Evolutionary conservation across 75 land plant species (phyloP), one percentile per base, ranked within the genome.

Genomic region (Selaginella moellendorffii): DNA sequence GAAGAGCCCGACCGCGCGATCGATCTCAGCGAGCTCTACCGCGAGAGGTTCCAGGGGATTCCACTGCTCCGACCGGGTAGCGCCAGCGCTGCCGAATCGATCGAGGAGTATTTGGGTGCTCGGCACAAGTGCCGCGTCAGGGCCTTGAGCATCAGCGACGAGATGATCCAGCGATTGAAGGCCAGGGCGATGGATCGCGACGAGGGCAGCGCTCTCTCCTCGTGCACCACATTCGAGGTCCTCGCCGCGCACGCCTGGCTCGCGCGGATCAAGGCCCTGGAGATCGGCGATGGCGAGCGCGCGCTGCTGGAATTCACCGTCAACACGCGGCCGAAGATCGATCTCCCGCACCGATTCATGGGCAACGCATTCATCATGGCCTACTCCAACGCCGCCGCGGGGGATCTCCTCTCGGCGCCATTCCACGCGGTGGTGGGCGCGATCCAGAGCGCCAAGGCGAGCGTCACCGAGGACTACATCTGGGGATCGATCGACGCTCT

Each of bases 351-450:
- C 59, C 5, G 24, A 19, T 56, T 9, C 59, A 56, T 56, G n/a
- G 59, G 59, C 59, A 56, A 56, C n/a, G 59, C 24, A 25, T 56
- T 56, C 24, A 56, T 56, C 59, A 56, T 56, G 21, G 59, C 59
- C 59, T 56, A 21, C 59, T 8, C 8, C 24, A 56, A 56, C 59
- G 8, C 17, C n/a, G 24, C n/a, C 2, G 59, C n/a, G 8, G 59
- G 25, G 24, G 59, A 56, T 2, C 21, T 56, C 59, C 24, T 56
- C 21, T 5, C 8, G 8, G 19, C 59, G 8, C 59, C 59, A 21
- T 56, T 56, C 24, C 59, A 56, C 24, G 9, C 5, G 17, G 24
- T 56, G 19, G 59, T 56, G 59, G n/a, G n/a, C 8, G 2, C 8
- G n/a, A 19, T 56, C 9, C 8, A 21, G n/a, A 19, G n/a, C 9